These are phyloP conservation scores for Thoreauomyces humboldtii DNA, from an alignment of 192 early-diverging fungal genomes.

Conservation along the genomic window DNA sequence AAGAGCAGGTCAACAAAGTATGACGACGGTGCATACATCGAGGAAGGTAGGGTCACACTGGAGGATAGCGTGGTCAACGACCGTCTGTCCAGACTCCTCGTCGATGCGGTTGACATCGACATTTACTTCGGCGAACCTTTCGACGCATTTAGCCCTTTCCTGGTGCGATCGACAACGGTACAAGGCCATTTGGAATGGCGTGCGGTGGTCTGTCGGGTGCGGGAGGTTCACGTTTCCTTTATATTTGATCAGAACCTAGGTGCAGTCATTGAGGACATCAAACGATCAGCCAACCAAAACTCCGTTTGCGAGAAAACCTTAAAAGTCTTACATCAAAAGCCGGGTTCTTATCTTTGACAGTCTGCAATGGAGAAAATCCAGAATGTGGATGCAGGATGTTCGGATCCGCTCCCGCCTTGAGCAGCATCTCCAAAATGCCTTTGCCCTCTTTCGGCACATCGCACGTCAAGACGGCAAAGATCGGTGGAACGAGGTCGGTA, in stretches of 20 bases:
- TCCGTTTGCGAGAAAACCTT: too few relatives aligned
- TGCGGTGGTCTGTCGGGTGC: slow-evolving; percentile 6
- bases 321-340: too few relatives aligned
- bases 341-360: too few relatives aligned
- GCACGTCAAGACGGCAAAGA: neutral
- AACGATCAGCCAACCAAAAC: too few relatives aligned
- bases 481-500: neutral
- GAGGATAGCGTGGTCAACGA: slow-evolving; percentile 45
- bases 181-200: slow-evolving; percentile 23
- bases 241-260: slow-evolving; percentile 6
- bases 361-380: neutral
- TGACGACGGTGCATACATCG: too few relatives aligned
- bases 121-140: too few relatives aligned
- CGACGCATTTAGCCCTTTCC: too few relatives aligned
- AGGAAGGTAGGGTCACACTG: slow-evolving; percentile 25
- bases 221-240: slow-evolving; percentile 28
- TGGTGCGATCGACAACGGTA: slow-evolving; percentile 32
- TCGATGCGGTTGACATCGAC: slow-evolving; percentile 42
- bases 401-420: slow-evolving; percentile 18
- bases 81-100: slow-evolving; percentile 30
- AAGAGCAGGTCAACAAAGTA: too few relatives aligned
- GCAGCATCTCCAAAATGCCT: neutral
- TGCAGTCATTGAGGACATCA: too few relatives aligned
- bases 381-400: slow-evolving; percentile 4
- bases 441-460: neutral